Evolutionary conservation across 257 asterid genomes (phyloP).

Genomic region (Capsicum rhomboideum): DNA sequence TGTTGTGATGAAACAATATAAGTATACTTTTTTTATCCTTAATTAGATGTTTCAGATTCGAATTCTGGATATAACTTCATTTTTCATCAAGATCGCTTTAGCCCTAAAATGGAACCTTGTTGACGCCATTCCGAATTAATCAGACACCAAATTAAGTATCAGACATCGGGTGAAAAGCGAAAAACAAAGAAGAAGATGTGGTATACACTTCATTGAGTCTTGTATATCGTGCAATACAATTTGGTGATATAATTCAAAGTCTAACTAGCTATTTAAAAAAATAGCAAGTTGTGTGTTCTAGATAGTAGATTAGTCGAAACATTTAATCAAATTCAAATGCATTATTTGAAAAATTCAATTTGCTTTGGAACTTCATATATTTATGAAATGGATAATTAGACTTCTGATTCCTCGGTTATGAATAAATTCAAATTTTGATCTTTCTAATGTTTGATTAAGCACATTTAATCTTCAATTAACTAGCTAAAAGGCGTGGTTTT

Average conservation of each 20-base stretch:
- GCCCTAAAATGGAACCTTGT: accelerated
- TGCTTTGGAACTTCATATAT: neutral
- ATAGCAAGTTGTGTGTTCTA: neutral
- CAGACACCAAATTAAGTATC: neutral
- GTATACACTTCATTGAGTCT: neutral
- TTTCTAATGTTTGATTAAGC: neutral
- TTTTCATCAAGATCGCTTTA: too few relatives aligned
- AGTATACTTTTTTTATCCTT: too few relatives aligned
- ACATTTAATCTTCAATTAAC: neutral
- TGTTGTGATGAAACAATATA: too few relatives aligned
- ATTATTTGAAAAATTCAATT: neutral
- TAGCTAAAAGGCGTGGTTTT: neutral
- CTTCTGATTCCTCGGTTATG: neutral
- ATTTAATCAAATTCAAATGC: neutral
- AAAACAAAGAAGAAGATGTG: neutral
- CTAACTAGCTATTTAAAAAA: neutral
- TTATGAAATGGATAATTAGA: neutral
- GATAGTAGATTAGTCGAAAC: neutral
- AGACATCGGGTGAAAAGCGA: too few relatives aligned
- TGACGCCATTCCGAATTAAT: neutral
- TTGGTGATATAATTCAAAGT: neutral
- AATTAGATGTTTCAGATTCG: too few relatives aligned
- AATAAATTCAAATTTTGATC: neutral
- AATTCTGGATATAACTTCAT: too few relatives aligned
- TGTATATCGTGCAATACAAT: neutral